phyloP scores from a whole-genome alignment of 1,284 basidiomycete species.

The Somion occarium region DNA sequence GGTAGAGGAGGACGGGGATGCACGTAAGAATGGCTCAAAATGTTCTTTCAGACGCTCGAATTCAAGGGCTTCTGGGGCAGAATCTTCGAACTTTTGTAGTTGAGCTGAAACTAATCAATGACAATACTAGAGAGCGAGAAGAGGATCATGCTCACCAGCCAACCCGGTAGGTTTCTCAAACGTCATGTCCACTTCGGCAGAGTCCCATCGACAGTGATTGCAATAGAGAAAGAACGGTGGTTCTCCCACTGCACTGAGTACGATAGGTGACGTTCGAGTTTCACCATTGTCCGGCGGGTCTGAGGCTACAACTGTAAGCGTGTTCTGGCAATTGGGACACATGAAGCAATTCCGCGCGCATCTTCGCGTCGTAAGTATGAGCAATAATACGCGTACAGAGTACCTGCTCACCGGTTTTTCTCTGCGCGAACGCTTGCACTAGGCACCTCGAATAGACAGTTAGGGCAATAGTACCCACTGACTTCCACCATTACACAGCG shows the following conservation, averaged over 20 bases:
- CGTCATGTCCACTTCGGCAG: constrained; percentile 81
- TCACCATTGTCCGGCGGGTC: constrained; percentile 71
- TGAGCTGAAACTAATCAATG: constrained; percentile 54
- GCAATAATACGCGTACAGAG: neutral
- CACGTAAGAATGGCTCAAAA: constrained; percentile 85
- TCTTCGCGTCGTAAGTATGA: constrained; percentile 39
- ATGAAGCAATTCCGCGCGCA: constrained; percentile 97
- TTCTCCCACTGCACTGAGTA: constrained; percentile 61
- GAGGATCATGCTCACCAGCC: constrained; percentile 54
- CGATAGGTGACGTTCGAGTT: constrained; percentile 40
- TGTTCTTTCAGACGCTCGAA: constrained; percentile 93
- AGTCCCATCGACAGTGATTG: constrained; percentile 93
- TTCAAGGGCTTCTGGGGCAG: constrained; percentile 79
- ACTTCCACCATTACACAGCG: constrained; percentile 91
- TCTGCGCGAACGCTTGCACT: constrained; percentile 93
- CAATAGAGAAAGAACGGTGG: constrained; percentile 91
- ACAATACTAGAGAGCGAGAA: neutral
- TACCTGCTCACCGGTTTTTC: constrained; percentile 73
- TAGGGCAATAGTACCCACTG: constrained; percentile 96
- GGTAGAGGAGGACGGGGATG: constrained; percentile 65
- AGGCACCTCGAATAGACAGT: constrained; percentile 98
- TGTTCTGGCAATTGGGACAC: constrained; percentile 90
- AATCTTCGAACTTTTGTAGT: constrained; percentile 82
- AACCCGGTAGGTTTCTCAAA: constrained; percentile 97
- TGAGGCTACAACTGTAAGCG: constrained; percentile 82